Evolutionary conservation across 1,284 basidiomycete genomes (phyloP), one percentile per base, ranked within the genome.

Genomic region (Heterobasidion annosum): DNA sequence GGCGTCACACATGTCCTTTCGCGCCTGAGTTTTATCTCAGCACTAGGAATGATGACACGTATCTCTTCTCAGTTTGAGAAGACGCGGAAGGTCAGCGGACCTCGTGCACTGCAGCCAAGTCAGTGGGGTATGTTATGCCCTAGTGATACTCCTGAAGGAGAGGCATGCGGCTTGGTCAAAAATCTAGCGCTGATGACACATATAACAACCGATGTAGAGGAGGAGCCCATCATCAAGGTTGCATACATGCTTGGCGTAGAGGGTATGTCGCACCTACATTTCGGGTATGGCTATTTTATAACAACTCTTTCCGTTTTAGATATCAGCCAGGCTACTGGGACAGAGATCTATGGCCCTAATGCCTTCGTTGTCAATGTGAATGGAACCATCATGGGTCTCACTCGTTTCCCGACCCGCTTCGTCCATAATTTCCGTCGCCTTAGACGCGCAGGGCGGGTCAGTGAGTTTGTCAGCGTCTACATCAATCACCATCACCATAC

Each of bases 51-150:
- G 97, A 99, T 99, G 98, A 99, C 97, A 8, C 87, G 97, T 48
- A 99, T 99, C 61, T 91, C 91, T 16, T 96, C 93, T 32, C 97
- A 99, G 72, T 99, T 99, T 67, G 97, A 99, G 71, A 99, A 99
- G 81, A 99, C 98, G 13, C 78, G 97, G 54, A 99, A 99, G 69
- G 98, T 99, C 55, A 97, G 93, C 58, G 98, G 98, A 50, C 97
- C 97, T 32, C 85, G 97, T 67, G 96, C 97, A 12, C 73, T 99
- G 58, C 97, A 99, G 68, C 95, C 97, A 9, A 93, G 88, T 76
- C 97, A 99, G 71, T 99, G 98, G 98, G 98, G 97, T 46, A 94
- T 99, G 81, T 76, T 99, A 19, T 99, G 97, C 71, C 92, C 97
- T 0, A 95, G 92, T 65, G 97, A 99, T 71, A 99, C 98, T 3